Evolutionary conservation across 306 rosid species (phyloP), one percentile per base, ranked within the genome.

Genomic region (Begonia peltatifolia): DNA sequence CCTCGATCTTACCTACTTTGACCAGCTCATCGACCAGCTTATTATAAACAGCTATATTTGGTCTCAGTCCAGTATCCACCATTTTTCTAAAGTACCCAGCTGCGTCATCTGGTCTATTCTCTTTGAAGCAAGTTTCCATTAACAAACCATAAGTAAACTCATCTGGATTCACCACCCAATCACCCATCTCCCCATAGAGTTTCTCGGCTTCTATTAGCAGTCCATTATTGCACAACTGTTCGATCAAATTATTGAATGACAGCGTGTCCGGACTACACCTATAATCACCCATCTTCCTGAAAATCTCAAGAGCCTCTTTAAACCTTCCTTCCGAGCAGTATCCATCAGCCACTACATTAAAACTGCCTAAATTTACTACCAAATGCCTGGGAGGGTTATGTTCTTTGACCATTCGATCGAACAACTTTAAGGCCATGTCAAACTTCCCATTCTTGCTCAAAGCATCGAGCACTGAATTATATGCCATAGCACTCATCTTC

Each of bases 201-300:
- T 57, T 86, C 79, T 90, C 99, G 2, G 88, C 99, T 41, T 86
- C 81, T 52, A 58, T 61, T 67, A 87, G 9, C 80, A 68, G 54
- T 58, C 80, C 84, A 60, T 69, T 83, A 53, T 74, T 65, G 61
- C 99, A 90, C 63, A 90, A 61, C 15, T 79, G 90, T 54, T 86
- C 88, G 41, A 90, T 86, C 94, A 90, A 76, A 68, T 86, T 87
- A 70, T 86, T 90, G 68, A 86, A 90, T 0, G 99, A 90, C 62
- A 83, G 56, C 0, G 86, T 60, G 52, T 90, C 99, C 0, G 99
- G 88, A 50, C 71, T 64, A 47, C 95, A 83, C 54, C 86, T 75
- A 66, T 69, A 83, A 64, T 83, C 86, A 5, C 92, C 94, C 86
- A 86, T 83, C 72, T 74, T 80, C 79, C 90, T 64, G 30, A 90